A percentile compares a stretch with the other conserved stretches of the same genome.
phyloP scores from a whole-genome alignment of 306 rosid genomes.

The Mucuna pruriens region DNA sequence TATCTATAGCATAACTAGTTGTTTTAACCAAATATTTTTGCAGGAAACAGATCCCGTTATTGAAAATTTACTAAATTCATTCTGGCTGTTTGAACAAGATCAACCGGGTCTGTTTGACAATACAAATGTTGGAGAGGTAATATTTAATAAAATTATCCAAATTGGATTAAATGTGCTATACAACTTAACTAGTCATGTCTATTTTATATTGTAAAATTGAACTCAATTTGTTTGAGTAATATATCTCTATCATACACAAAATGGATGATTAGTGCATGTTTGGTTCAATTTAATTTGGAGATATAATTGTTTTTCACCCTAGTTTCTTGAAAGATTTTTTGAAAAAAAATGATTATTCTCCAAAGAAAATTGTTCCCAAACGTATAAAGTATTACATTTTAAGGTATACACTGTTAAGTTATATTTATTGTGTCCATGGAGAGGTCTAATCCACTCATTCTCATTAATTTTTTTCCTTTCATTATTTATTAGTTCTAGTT shows the following conservation, averaged over 20 bases:
- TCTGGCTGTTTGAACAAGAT: constrained; percentile 26
- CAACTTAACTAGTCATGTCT: neutral
- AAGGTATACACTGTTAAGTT: neutral
- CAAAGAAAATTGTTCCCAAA: neutral
- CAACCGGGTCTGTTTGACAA: neutral
- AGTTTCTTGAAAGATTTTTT: neutral
- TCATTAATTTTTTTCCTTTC: neutral
- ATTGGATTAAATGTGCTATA: neutral
- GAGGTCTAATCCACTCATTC: neutral
- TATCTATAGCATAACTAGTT: neutral
- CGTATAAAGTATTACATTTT: neutral
- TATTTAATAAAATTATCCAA: neutral
- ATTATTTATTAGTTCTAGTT: neutral
- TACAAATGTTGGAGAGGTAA: constrained; percentile 22
- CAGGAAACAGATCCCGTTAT: constrained; percentile 31
- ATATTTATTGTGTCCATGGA: neutral
- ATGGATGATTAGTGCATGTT: neutral
- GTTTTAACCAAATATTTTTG: neutral
- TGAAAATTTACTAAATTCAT: constrained; percentile 27
- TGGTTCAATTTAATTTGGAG: neutral
- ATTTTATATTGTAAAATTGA: neutral
- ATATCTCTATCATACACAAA: neutral
- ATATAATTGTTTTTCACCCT: neutral
- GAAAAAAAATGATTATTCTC: neutral
- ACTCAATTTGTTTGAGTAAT: neutral